Conservation (phyloP, 768 basidiomycete species). For the Tulasnella sp. region DNA sequence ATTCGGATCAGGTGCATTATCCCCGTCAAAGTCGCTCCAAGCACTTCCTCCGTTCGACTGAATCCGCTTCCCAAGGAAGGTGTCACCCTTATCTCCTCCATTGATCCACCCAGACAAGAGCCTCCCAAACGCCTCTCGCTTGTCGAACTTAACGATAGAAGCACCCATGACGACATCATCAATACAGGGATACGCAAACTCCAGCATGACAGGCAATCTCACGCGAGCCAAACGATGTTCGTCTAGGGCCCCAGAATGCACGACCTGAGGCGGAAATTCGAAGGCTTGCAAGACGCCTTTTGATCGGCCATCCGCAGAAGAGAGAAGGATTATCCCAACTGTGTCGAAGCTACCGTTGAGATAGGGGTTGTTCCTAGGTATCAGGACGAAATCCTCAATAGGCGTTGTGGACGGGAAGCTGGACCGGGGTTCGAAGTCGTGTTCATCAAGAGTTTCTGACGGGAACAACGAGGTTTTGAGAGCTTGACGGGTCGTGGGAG, state of each 20-base stretch:
- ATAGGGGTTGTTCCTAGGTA: slow-evolving; percentile 61
- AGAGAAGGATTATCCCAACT: slow-evolving; percentile 43
- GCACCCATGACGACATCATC: slow-evolving; percentile 31
- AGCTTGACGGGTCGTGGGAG: slow-evolving; percentile 41
- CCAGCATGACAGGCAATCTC: too few relatives aligned
- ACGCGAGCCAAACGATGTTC: too few relatives aligned
- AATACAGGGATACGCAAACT: too few relatives aligned
- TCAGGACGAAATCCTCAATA: slow-evolving; percentile 65
- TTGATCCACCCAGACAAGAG: slow-evolving; percentile 37
- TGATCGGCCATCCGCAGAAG: slow-evolving; percentile 38
- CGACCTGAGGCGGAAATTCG: slow-evolving; percentile 50
- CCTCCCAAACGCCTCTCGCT: slow-evolving; percentile 15
- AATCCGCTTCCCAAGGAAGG: slow-evolving; percentile 25
- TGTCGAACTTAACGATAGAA: slow-evolving; percentile 36
- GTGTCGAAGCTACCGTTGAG: slow-evolving; percentile 57
- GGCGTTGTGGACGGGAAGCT: slow-evolving; percentile 32
- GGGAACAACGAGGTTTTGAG: slow-evolving; percentile 49
- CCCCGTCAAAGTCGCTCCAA: slow-evolving; percentile 20
- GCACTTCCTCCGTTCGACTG: slow-evolving; percentile 18
- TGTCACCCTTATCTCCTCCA: slow-evolving; percentile 35
- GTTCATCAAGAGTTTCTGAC: slow-evolving; percentile 23
- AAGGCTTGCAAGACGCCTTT: slow-evolving; percentile 46
- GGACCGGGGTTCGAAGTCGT: slow-evolving; percentile 42
- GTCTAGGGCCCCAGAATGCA: slow-evolving; percentile 20
- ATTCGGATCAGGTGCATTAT: slow-evolving; percentile 29